Base-by-base conservation (phyloP, 2,329 filamentous ascomycete species). In the Ceratocystis huliohia region DNA sequence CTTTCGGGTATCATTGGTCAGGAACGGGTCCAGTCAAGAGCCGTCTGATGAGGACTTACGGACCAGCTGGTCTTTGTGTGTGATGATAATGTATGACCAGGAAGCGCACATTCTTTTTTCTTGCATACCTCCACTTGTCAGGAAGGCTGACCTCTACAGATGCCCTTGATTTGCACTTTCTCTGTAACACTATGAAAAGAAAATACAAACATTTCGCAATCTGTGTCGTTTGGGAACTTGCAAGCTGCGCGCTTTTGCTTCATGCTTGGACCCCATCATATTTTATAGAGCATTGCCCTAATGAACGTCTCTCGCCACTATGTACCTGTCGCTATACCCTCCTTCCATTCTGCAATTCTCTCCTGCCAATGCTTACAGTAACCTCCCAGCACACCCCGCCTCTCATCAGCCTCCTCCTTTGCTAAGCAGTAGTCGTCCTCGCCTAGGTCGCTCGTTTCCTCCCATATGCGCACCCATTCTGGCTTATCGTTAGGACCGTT, bases 361-460 rank as follows among this genome's bases (percentile, higher is more conserved):
- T 66, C 64, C 22, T 53, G 48, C 61, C 68, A 68, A 63, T 70
- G 69, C n/a, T 65, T 45, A 46, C 69, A 70, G 61, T 68, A 70
- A 3, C 57, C 66, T 2, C 56, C 61, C 65, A 69, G 64, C 37
- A 69, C 69, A 53, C 75, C 75, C 46, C 72, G 72, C 66, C 80
- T 80, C 67, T 82, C 81, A 5, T 76, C 75, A 65, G 74, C 74
- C 71, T 97, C 94, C 75, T 99, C 94, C 56, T 82, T 81, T 30
- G 88, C 86, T 65, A 88, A 80, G 61, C 88, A 78, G 71, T 87
- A 88, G 73, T 99, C 94, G 73, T 99, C 94, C 68, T 94, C 89
- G 3, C 88, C 89, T 69, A 93, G 80, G 69, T 94, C 90, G 72
- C 90, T 96, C 20, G 85, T 87, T 73, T 96, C 91, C 50, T 94